phyloP scores from a whole-genome alignment of 495 filamentous ascomycete species.

The Cairneyella variabilis region DNA sequence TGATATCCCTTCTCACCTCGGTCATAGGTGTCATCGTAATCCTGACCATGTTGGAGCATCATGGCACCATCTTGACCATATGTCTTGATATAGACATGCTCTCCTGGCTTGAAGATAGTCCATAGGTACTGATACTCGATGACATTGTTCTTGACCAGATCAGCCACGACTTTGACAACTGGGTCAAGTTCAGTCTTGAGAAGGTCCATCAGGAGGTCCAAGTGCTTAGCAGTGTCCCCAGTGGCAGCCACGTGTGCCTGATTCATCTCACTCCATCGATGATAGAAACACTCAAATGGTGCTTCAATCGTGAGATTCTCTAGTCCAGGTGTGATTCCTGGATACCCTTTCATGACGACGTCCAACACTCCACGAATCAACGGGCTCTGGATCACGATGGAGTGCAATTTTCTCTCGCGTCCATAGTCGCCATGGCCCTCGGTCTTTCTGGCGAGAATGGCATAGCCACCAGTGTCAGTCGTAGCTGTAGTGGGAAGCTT shows the following conservation, averaged over 20 bases:
- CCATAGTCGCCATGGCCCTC: background rate
- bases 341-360: background rate
- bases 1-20: background rate
- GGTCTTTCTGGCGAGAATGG: background rate
- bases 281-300: constrained; percentile 1
- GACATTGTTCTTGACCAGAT: background rate
- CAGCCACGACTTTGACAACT: background rate
- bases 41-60: background rate
- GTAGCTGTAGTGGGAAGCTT: background rate
- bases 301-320: background rate
- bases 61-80: background rate
- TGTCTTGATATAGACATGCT: background rate
- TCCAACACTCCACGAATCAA: background rate
- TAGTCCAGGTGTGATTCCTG: background rate
- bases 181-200: background rate
- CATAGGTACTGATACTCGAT: background rate
- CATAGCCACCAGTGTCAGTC: background rate
- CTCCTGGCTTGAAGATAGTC: background rate
- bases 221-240: background rate
- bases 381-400: background rate
- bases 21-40: background rate
- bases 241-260: background rate
- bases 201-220: background rate
- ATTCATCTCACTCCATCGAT: background rate
- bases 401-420: background rate